Evolutionary conservation across 202 grass and related monocot species (phyloP).

Genomic region (Brachypodium distachyon): DNA sequence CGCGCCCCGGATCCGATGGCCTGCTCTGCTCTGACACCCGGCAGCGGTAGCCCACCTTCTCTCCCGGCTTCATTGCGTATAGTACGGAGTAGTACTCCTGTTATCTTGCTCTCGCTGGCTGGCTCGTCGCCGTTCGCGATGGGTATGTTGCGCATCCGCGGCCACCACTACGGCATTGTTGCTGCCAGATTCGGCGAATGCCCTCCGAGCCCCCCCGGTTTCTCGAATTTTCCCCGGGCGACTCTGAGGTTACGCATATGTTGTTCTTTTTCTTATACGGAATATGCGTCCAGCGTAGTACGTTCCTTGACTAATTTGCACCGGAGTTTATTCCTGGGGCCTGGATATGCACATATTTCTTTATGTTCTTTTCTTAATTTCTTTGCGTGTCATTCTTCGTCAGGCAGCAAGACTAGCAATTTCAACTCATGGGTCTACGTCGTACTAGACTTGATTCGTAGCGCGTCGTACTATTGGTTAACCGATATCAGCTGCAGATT

Average conservation of each 20-base stretch:
- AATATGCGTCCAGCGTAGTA: background rate
- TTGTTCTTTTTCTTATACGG: no score
- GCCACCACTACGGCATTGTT: background rate
- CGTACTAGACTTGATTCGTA: background rate
- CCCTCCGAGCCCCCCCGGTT: background rate
- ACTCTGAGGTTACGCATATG: no score
- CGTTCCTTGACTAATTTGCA: background rate
- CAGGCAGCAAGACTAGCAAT: background rate
- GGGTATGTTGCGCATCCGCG: background rate
- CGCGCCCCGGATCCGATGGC: slow-evolving; percentile 19
- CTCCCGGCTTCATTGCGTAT: background rate
- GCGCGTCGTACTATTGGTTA: no score
- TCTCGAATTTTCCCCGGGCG: background rate
- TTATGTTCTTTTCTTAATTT: no score
- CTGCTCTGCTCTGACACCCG: background rate
- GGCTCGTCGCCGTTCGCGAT: background rate
- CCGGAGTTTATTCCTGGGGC: background rate
- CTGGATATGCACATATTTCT: no score
- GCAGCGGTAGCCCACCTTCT: background rate
- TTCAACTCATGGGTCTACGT: background rate
- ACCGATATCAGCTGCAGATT: background rate
- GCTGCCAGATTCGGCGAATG: background rate
- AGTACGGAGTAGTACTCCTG: background rate
- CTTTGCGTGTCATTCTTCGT: no score
- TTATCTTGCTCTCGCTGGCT: background rate